These are phyloP conservation scores for Fraxinus velutina DNA, from an alignment of 305 asterid species.

Conservation along the genomic window DNA sequence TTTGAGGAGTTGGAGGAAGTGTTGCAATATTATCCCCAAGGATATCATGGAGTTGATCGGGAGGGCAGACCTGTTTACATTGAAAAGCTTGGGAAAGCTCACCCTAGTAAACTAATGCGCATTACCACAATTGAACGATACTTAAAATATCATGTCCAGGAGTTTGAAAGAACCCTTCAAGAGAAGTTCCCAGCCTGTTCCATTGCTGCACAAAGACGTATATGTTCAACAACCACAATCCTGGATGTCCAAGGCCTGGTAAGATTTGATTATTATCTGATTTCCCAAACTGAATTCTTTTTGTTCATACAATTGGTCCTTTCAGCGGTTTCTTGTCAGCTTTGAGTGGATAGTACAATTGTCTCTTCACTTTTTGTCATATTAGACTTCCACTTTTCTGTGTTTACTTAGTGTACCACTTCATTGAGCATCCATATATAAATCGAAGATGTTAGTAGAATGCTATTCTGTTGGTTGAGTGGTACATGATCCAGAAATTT, in stretches of 20 bases:
- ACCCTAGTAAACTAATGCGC: slow-evolving; percentile 57
- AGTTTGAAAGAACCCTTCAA: slow-evolving; percentile 72
- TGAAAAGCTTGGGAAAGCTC: slow-evolving; percentile 52
- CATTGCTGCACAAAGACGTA: slow-evolving; percentile 70
- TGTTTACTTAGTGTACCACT: neutral
- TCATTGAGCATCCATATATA: neutral
- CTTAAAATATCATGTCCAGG: slow-evolving; percentile 87
- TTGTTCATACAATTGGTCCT: slow-evolving; percentile 11
- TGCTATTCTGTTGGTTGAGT: slow-evolving; percentile 8
- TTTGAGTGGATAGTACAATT: slow-evolving; percentile 6
- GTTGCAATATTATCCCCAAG: slow-evolving; percentile 86
- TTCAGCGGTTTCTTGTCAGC: neutral
- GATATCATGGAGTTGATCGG: slow-evolving; percentile 93
- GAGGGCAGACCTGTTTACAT: slow-evolving; percentile 93
- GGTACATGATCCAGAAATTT: neutral
- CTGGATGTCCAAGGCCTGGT: slow-evolving; percentile 96
- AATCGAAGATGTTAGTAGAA: neutral
- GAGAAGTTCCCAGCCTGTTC: slow-evolving; percentile 96
- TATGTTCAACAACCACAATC: slow-evolving; percentile 76
- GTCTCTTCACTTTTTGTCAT: neutral
- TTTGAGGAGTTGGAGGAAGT: slow-evolving; percentile 86
- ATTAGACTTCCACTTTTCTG: neutral
- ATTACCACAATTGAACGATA: slow-evolving; percentile 78
- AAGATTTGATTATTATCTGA: slow-evolving; percentile 29
- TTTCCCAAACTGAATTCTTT: slow-evolving; percentile 16